Evolutionary conservation across 306 rosid species (phyloP).

Genomic region (Lathyrus aphaca): DNA sequence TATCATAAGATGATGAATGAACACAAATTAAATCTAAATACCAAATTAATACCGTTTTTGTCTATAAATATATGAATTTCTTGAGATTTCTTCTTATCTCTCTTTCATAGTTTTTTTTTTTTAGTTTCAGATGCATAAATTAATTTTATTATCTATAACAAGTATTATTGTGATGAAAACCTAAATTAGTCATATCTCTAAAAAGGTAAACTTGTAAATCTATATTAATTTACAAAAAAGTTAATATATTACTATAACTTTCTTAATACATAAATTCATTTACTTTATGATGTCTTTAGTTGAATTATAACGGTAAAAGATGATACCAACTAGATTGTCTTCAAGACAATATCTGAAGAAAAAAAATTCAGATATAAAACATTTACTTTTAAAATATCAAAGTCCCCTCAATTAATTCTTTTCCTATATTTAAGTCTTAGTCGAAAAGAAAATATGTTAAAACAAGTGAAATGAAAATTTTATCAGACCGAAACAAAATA

Average conservation of each 20-base stretch:
- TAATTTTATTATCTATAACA: no score
- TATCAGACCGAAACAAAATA: no score
- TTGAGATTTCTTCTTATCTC: no score
- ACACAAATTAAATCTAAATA: background rate
- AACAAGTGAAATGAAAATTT: no score
- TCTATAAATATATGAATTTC: no score
- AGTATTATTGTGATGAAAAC: no score
- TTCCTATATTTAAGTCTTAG: conserved; percentile 30
- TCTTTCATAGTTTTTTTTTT: no score
- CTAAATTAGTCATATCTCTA: no score
- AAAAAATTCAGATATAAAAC: conserved; percentile 24
- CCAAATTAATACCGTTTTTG: background rate
- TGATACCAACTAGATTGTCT: conserved; percentile 12
- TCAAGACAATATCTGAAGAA: conserved; percentile 21
- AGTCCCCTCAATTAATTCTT: conserved; percentile 31
- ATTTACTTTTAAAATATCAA: conserved; percentile 4
- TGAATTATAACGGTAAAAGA: conserved; percentile 7
- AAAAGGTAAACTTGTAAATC: no score
- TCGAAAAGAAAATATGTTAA: conserved; percentile 16
- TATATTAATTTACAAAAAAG: no score
- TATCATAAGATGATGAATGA: background rate
- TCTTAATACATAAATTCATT: background rate
- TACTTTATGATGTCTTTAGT: background rate
- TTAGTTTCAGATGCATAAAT: no score
- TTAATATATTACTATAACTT: no score